Conservation (phyloP, 1,284 basidiomycete species). For the Sphagnurus paluster region DNA sequence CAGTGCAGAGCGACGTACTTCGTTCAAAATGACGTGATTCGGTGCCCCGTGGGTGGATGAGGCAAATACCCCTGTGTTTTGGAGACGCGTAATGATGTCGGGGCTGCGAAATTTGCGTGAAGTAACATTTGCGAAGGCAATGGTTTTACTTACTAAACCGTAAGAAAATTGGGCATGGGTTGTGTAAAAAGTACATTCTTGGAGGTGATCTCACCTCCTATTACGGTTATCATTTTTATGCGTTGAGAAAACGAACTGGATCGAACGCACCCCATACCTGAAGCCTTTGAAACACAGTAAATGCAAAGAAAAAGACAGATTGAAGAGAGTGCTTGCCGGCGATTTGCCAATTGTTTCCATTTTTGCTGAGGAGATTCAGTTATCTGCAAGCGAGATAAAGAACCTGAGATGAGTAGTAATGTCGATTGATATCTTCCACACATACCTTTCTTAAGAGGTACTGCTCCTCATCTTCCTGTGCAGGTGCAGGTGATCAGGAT, state of each 20-base stretch:
- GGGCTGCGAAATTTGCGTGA: slow-evolving; percentile 50
- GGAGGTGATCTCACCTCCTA: slow-evolving; percentile 68
- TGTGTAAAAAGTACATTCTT: slow-evolving; percentile 64
- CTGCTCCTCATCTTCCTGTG: slow-evolving; percentile 66
- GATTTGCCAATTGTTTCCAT: slow-evolving; percentile 83
- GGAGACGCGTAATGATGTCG: slow-evolving; percentile 71
- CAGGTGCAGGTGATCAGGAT: not conserved
- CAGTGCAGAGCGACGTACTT: slow-evolving; percentile 42
- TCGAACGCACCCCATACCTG: slow-evolving; percentile 71
- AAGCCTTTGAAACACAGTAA: slow-evolving; percentile 44
- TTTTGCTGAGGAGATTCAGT: slow-evolving; percentile 74
- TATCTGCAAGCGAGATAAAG: slow-evolving; percentile 41
- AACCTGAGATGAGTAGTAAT: not conserved
- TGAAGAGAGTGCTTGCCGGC: slow-evolving; percentile 51
- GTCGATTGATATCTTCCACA: not conserved
- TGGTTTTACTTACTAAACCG: slow-evolving; percentile 46
- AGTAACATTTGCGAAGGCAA: not conserved
- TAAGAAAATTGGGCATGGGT: slow-evolving; percentile 65
- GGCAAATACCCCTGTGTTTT: slow-evolving; percentile 58
- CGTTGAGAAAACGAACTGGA: not conserved
- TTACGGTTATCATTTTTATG: slow-evolving; percentile 5
- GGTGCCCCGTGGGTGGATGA: slow-evolving; percentile 63
- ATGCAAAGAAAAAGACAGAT: slow-evolving; percentile 5
- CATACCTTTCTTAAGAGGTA: slow-evolving; percentile 75
- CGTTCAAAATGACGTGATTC: slow-evolving; percentile 88